Evolutionary conservation across 1,139 yeast species (phyloP), one percentile per base, ranked within the genome.

Genomic region (Starmera stellimalicola): DNA sequence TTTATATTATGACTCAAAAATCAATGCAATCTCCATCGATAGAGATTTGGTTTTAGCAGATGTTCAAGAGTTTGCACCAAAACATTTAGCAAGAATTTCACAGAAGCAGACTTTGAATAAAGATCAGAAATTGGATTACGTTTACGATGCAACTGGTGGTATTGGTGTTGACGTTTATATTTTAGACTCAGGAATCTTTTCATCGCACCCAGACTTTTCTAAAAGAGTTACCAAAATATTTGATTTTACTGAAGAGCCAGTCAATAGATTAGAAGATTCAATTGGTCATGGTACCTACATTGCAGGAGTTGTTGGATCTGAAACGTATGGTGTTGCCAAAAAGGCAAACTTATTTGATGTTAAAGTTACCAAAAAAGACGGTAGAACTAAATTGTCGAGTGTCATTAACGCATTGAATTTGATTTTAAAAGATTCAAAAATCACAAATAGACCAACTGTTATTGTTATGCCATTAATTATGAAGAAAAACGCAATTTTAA

Each of bases 401-500:
- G 70, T 71, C 18, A 47, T 71, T 34, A 63, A 51, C 64, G 76
- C 52, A 56, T 65, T 43, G 63, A 64, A 54, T 57, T 49, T 55
- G 62, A 62, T 45, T 58, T 60, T 37, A 44, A 49, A 40, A 41
- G 64, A 44, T 63, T 65, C 59, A 32, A 55, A 49, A 50, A 54
- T 49, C 40, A 56, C 52, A 50, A 57, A 54, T 52, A 63, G 60
- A 65, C 73, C 70, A 63, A 71, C 43, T 57, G 60, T 63, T 60
- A 69, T 68, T 72, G 78, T 42, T 55, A 70, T 76, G 68, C 75
- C 82, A 6, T 65, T 74, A 43, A 76, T 78, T 34, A 78, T 78
- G 43, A 77, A 77, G 39, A 70, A 70, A 53, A 65, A 70, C 26
- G 68, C 68, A 18, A 58, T 73, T 29, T 60, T 69, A 37, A 73